Conservation (phyloP, 1,139 yeast genomes). For the Zygoascus hellenicus region DNA sequence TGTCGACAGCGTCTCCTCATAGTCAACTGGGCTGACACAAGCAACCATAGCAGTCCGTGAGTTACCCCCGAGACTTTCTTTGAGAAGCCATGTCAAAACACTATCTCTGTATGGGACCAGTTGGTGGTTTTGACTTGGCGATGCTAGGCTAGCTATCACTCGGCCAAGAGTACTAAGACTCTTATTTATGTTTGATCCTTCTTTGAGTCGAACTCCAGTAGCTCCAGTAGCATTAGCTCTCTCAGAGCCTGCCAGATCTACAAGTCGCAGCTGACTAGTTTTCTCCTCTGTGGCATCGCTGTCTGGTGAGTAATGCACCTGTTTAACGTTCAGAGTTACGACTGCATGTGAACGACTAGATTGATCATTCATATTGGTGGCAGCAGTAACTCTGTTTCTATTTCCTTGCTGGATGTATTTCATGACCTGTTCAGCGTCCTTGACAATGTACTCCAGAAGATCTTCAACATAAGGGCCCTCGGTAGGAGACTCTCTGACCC, state of each 20-base stretch:
- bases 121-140: slow-evolving; percentile 25
- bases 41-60: slow-evolving; percentile 73
- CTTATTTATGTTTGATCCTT: slow-evolving; percentile 70
- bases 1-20: slow-evolving; percentile 69
- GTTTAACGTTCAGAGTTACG: slow-evolving; percentile 55
- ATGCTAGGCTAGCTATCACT: slow-evolving; percentile 58
- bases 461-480: slow-evolving; percentile 70
- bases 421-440: slow-evolving; percentile 42
- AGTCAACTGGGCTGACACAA: slow-evolving; percentile 68
- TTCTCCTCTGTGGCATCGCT: slow-evolving; percentile 49
- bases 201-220: slow-evolving; percentile 59
- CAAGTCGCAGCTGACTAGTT: slow-evolving; percentile 60
- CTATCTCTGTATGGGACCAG: slow-evolving; percentile 72
- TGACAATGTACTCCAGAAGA: slow-evolving; percentile 45
- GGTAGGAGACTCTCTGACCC: slow-evolving; percentile 54
- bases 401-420: slow-evolving; percentile 45
- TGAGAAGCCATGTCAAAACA: slow-evolving; percentile 61
- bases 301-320: slow-evolving; percentile 43
- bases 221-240: slow-evolving; percentile 59
- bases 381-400: slow-evolving; percentile 54
- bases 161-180: slow-evolving; percentile 72
- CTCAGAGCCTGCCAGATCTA: slow-evolving; percentile 81
- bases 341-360: slow-evolving; percentile 79
- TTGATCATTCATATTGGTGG: slow-evolving; percentile 62
- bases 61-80: slow-evolving; percentile 69